Conservation (phyloP, 768 basidiomycete species). For the Daedaleopsis nitida region DNA sequence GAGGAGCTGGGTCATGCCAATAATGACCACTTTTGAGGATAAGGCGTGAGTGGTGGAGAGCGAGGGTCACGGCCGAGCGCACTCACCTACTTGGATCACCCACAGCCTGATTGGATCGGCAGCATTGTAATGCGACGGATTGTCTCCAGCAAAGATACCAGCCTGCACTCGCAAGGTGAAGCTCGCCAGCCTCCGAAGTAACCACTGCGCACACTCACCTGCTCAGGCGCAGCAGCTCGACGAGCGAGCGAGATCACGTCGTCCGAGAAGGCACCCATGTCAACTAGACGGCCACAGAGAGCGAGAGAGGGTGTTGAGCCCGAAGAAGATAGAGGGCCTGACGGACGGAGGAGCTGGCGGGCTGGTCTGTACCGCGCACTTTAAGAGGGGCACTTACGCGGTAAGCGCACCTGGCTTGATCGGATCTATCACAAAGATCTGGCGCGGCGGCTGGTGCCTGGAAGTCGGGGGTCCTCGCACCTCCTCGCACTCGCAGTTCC, state of each 20-base stretch:
- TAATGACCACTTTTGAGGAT: slow-evolving; percentile 65
- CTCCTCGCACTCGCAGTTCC: too few relatives aligned
- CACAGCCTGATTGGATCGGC: slow-evolving; percentile 74
- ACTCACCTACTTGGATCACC: slow-evolving; percentile 74
- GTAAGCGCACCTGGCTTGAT: neutral
- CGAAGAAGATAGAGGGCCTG: neutral
- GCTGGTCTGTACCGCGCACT: neutral
- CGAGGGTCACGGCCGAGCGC: neutral
- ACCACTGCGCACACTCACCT: neutral
- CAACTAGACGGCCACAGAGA: slow-evolving; percentile 2
- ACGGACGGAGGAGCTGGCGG: neutral
- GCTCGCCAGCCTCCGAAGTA: neutral
- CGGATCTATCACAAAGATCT: neutral
- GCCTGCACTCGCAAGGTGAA: slow-evolving; percentile 45
- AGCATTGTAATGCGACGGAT: slow-evolving; percentile 35
- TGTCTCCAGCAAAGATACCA: slow-evolving; percentile 55
- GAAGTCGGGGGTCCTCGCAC: too few relatives aligned
- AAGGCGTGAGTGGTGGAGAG: neutral
- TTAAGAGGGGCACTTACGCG: neutral
- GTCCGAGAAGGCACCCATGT: slow-evolving; percentile 52
- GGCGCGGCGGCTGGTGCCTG: too few relatives aligned
- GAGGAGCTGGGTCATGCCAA: slow-evolving; percentile 76
- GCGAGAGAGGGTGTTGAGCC: neutral
- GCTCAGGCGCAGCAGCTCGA: slow-evolving; percentile 6
- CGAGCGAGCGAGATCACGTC: slow-evolving; percentile 28